Evolutionary conservation across 257 asterid species (phyloP).

Genomic region (Fraxinus quadrangulata): DNA sequence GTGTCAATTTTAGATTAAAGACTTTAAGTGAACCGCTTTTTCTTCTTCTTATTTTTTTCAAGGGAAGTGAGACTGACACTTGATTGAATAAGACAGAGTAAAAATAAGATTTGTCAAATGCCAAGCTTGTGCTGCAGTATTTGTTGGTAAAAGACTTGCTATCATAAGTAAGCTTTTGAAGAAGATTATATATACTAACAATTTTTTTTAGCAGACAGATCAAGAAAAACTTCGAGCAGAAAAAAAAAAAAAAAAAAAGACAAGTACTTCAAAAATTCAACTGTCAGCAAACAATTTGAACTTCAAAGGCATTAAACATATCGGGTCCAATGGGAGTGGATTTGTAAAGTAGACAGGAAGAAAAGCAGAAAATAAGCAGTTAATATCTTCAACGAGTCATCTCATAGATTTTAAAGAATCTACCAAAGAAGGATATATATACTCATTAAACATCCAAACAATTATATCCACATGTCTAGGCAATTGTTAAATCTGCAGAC

Average conservation of each 20-base stretch:
- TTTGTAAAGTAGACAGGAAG: not conserved
- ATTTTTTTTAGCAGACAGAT: constrained; percentile 1
- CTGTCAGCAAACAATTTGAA: not conserved
- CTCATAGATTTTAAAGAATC: constrained; percentile 20
- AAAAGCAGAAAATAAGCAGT: not conserved
- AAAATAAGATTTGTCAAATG: constrained; percentile 9
- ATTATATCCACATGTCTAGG: constrained; percentile 2
- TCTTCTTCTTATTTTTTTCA: too few species aligned
- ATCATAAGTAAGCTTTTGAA: constrained; percentile 19
- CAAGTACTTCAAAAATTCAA: constrained; percentile 16
- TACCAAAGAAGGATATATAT: constrained; percentile 7
- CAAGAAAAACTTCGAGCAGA: not conserved
- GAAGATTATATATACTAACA: not conserved
- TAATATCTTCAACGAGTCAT: constrained; percentile 8
- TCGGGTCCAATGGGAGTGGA: not conserved
- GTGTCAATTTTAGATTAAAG: not conserved
- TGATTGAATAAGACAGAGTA: constrained; percentile 1
- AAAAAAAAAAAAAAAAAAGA: not conserved
- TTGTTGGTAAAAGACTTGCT: constrained; percentile 13
- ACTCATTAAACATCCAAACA: constrained; percentile 5
- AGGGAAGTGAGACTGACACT: not conserved
- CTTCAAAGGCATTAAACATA: not conserved
- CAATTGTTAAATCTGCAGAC: constrained; percentile 19
- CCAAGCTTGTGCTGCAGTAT: constrained; percentile 3
- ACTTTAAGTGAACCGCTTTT: not conserved